Evolutionary conservation across 345 rosid species (phyloP), one percentile per base, ranked within the genome.

Genomic region (Arabidopsis suecica): DNA sequence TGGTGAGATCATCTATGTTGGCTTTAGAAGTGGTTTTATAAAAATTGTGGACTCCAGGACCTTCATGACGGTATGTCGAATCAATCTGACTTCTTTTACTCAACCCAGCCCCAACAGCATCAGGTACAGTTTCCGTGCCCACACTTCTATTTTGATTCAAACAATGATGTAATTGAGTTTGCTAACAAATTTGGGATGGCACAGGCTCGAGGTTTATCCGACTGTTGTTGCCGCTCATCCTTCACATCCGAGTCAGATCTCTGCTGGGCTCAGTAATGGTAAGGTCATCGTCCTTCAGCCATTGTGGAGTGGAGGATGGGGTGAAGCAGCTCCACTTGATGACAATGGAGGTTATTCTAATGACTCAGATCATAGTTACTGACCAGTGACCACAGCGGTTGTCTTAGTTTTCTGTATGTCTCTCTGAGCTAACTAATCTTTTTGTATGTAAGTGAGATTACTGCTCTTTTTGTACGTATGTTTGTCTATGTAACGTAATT

Each of bases 221-320:
- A 41, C 79, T 51, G 90, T 87, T 28, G 72, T 91, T 60, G 88
- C 88, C 0, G 83, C 90, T 34, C 91, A 91, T 73, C 93, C 91
- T 6, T 78, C 83, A 9, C 89, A 86, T 67, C 82, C 83, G 2
- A 84, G 81, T 78, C 93, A 91, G 83, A 79, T 91, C 8, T 85
- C 91, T 1, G 80, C 83, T 0, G 93, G 96, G 49, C 77, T 91
- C 72, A 91, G 83, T 11, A 89, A 91, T 30, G 93, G 91, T 57
- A 61, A 79, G 6, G 91, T 91, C 5, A 77, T 84, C 0, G 89
- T 88, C 20, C 56, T 87, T 18, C 91, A 88, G 83, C 90, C 93
- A 6, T 64, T 73, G 13, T 86, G 78, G 7, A 85, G 85, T 41
- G 67, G 78, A 23, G 83, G 83, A 71, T 89, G 90, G 88, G 87